A percentile compares a stretch with the other conserved stretches of the same genome.
Conservation (phyloP, 139 green algal genomes). For the Desmodesmus armatus region DNA sequence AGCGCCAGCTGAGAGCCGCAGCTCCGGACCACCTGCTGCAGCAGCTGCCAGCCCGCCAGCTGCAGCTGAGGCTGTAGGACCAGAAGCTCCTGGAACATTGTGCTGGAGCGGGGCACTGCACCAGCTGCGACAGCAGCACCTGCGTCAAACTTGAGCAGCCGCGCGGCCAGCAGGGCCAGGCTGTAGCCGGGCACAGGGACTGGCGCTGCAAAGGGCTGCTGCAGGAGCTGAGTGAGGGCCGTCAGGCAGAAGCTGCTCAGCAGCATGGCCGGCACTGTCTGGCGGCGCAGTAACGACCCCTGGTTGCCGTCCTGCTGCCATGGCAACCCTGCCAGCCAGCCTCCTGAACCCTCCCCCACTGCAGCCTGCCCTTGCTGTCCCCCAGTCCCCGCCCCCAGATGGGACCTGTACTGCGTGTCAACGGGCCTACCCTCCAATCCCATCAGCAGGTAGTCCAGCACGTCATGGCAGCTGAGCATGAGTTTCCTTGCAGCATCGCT, state of each 20-base stretch:
- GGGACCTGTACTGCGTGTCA: not conserved
- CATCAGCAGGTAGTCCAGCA: constrained; percentile 33
- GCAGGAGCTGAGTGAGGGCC: constrained; percentile 53
- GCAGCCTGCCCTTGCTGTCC: constrained; percentile 3
- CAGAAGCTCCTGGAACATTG: constrained; percentile 55
- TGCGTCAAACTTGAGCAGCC: constrained; percentile 59
- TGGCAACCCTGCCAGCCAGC: not conserved
- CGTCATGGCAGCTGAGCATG: constrained; percentile 33
- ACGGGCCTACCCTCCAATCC: constrained; percentile 11
- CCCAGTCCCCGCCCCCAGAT: not conserved
- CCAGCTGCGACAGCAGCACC: constrained; percentile 38
- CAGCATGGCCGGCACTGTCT: constrained; percentile 4
- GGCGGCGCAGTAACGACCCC: not conserved
- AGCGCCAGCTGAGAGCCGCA: constrained; percentile 46
- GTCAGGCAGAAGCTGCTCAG: constrained; percentile 46
- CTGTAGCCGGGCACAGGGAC: constrained; percentile 53
- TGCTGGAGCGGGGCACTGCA: constrained; percentile 41
- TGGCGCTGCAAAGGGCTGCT: constrained; percentile 20
- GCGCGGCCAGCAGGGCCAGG: constrained; percentile 53
- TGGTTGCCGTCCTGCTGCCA: constrained; percentile 6
- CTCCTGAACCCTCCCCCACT: not conserved
- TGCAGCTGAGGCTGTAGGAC: constrained; percentile 55
- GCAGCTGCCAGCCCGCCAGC: constrained; percentile 40
- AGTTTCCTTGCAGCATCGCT: constrained; percentile 48
- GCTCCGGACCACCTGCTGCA: constrained; percentile 36